Conservation (phyloP, 139 green algal species). For the Tetratostichococcus sp. region DNA sequence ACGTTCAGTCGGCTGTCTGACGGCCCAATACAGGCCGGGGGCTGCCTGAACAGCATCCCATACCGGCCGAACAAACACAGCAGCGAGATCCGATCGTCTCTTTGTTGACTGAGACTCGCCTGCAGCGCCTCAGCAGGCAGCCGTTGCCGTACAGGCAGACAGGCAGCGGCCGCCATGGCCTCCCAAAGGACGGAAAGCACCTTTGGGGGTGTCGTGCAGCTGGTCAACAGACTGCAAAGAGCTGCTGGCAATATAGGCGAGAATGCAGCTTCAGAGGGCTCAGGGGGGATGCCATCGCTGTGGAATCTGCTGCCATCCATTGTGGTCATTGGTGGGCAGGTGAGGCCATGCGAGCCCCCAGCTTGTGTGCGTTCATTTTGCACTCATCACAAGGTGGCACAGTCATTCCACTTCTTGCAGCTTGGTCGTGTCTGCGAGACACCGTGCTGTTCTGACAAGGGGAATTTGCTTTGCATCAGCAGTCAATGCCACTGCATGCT, state of each 20-base stretch:
- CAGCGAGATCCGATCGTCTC: not conserved
- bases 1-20: no score
- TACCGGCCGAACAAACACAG: not conserved
- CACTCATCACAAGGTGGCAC: no score
- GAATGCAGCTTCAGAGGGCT: constrained; percentile 25
- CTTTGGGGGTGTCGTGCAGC: constrained; percentile 18
- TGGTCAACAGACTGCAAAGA: constrained; percentile 48
- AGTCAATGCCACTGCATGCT: no score
- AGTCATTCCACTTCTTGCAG: no score
- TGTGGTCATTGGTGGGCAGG: constrained; percentile 87
- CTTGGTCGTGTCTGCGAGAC: no score
- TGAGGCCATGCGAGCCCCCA: constrained; percentile 28
- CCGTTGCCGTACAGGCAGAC: not conserved
- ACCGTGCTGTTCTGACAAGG: no score
- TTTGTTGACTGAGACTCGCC: not conserved
- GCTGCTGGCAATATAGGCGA: constrained; percentile 44
- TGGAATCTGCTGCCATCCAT: constrained; percentile 85
- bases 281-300: constrained; percentile 52
- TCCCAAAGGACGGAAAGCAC: not conserved
- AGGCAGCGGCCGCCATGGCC: not conserved
- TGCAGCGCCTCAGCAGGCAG: not conserved
- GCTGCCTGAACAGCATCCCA: no score
- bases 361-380: no score
- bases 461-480: no score
- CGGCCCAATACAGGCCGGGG: no score